phyloP scores from a whole-genome alignment of 2,329 filamentous ascomycete species.

The Sporothrix globosa region DNA sequence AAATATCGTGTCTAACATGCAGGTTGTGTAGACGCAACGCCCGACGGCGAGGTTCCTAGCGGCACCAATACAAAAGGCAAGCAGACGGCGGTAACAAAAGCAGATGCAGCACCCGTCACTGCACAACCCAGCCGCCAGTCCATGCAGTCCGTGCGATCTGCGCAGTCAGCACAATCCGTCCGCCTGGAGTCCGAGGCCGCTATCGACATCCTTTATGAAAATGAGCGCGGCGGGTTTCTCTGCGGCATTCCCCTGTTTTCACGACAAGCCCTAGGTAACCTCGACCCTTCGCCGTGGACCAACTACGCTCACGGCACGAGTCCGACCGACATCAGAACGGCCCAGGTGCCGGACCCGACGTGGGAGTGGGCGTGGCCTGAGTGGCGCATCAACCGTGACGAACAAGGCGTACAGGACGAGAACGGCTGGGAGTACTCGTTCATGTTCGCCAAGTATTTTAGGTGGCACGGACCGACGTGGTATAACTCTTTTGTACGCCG shows the following conservation, averaged over 20 bases:
- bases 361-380: conserved; percentile 86
- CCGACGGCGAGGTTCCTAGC: background rate
- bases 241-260: conserved; percentile 93
- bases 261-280: conserved; percentile 76
- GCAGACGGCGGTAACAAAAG: background rate
- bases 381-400: conserved; percentile 70
- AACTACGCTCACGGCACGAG: conserved; percentile 66
- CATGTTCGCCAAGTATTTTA: conserved; percentile 72
- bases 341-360: conserved; percentile 89
- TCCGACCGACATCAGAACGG: conserved; percentile 73
- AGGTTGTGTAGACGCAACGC: conserved; percentile 8
- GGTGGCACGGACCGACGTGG: conserved; percentile 91
- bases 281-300: conserved; percentile 87
- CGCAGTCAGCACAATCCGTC: conserved; percentile 13
- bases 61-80: background rate
- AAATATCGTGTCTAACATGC: background rate
- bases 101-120: background rate
- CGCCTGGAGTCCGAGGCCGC: conserved; percentile 50
- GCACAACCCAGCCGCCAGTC: conserved; percentile 22
- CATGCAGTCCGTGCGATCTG: conserved; percentile 19
- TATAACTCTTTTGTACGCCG: conserved; percentile 94
- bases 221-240: conserved; percentile 86
- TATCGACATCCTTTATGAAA: conserved; percentile 92
- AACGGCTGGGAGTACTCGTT: conserved; percentile 97
- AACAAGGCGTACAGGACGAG: conserved; percentile 65